phyloP scores from a whole-genome alignment of 176 grass and related monocot species.

The Avena insularis region DNA sequence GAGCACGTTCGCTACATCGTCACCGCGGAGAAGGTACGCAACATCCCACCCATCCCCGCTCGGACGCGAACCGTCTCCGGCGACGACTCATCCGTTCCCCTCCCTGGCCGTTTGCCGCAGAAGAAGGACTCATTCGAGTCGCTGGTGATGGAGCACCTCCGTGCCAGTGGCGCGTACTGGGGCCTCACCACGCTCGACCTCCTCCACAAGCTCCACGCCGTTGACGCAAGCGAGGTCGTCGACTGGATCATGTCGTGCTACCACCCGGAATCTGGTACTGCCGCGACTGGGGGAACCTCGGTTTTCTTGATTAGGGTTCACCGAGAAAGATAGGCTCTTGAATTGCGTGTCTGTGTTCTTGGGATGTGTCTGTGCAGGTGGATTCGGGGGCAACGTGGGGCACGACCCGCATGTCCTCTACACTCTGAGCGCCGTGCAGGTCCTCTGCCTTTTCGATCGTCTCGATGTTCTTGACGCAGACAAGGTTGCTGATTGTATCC shows the following conservation, averaged over 20 bases:
- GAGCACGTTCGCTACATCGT: constrained; percentile 87
- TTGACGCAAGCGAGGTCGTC: constrained; percentile 66
- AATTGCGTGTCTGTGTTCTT: not conserved
- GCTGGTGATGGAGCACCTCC: constrained; percentile 84
- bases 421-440: constrained; percentile 85
- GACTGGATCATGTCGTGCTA: constrained; percentile 85
- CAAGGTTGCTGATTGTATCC: constrained; percentile 91
- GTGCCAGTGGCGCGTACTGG: constrained; percentile 90
- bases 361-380: constrained; percentile 58
- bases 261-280: constrained; percentile 69
- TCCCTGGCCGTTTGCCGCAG: constrained; percentile 38
- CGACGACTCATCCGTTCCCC: not conserved
- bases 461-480: constrained; percentile 71
- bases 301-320: not conserved
- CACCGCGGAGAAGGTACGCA: constrained; percentile 79
- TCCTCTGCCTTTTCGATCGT: constrained; percentile 77
- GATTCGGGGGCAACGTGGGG: constrained; percentile 87
- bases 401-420: constrained; percentile 79
- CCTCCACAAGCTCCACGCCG: constrained; percentile 72
- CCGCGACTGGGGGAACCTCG: not conserved
- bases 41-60: not conserved
- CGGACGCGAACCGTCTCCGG: not conserved
- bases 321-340: not conserved
- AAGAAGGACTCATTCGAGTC: constrained; percentile 88
- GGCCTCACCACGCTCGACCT: constrained; percentile 88